Conservation (phyloP, 2,329 filamentous ascomycete genomes). For the Aspergillus tanneri region DNA sequence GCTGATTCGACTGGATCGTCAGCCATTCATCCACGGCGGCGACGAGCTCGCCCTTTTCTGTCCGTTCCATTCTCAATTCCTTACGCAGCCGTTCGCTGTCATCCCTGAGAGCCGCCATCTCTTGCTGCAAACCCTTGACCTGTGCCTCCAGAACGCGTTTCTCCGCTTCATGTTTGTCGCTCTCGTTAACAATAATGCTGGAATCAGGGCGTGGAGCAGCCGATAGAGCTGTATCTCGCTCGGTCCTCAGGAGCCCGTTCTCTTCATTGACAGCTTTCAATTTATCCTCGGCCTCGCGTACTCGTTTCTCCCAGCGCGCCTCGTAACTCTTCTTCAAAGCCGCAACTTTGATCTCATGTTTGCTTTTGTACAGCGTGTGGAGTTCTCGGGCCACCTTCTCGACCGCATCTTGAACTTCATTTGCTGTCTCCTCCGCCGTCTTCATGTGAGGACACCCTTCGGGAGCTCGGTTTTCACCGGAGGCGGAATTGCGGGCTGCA, state of each 20-base stretch:
- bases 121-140: conserved; percentile 70
- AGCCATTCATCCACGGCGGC: conserved; percentile 49
- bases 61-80: conserved; percentile 55
- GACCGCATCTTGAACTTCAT: conserved; percentile 78
- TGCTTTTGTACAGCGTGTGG: conserved; percentile 90
- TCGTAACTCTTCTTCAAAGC: conserved; percentile 83
- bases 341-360: conserved; percentile 93
- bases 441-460: conserved; percentile 37
- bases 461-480: conserved; percentile 34
- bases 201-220: conserved; percentile 52
- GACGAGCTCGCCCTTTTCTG: conserved; percentile 50
- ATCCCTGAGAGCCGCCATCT: conserved; percentile 66
- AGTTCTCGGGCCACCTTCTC: conserved; percentile 93
- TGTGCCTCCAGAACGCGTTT: conserved; percentile 70
- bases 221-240: conserved; percentile 65
- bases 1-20: conserved; percentile 38
- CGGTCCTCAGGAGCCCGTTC: conserved; percentile 69
- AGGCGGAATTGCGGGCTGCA: conserved; percentile 38
- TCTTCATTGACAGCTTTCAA: conserved; percentile 69
- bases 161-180: conserved; percentile 65
- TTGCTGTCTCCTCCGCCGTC: conserved; percentile 47
- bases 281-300: conserved; percentile 71
- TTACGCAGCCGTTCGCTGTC: conserved; percentile 66
- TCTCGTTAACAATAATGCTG: conserved; percentile 43
- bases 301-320: conserved; percentile 82